Evolutionary conservation across 2,329 filamentous ascomycete genomes (phyloP).

Genomic region (Stachybotrys elegans): DNA sequence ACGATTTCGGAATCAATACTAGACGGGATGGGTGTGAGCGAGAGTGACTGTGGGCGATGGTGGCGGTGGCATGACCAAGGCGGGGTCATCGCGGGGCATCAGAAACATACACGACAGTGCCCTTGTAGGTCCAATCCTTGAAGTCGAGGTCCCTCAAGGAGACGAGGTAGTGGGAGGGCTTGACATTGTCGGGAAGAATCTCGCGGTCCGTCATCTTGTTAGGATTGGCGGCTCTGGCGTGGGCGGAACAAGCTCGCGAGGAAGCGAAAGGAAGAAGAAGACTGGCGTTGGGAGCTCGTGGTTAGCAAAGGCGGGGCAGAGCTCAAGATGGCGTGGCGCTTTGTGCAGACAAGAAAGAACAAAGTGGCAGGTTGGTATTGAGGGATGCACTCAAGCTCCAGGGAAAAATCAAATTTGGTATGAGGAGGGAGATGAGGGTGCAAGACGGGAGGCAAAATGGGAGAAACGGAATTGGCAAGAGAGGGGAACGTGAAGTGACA

Average conservation of each 20-base stretch:
- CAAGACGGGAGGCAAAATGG: not conserved
- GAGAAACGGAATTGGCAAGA: no score
- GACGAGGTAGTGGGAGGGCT: conserved; percentile 80
- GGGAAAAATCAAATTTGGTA: not conserved
- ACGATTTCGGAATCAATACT: conserved; percentile 72
- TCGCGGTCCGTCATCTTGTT: conserved; percentile 54
- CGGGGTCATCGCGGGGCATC: conserved; percentile 46
- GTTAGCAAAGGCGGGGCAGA: not conserved
- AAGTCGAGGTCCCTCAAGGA: conserved; percentile 81
- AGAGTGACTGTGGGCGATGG: conserved; percentile 1
- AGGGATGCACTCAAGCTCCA: not conserved
- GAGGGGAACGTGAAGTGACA: no score
- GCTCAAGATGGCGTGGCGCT: no score
- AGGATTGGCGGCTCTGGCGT: conserved; percentile 27
- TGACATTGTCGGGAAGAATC: conserved; percentile 60
- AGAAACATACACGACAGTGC: conserved; percentile 52
- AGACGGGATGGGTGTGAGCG: conserved; percentile 9
- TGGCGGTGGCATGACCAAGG: conserved; percentile 37
- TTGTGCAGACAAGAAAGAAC: no score
- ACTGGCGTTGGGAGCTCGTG: conserved; percentile 1
- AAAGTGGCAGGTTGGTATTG: not conserved
- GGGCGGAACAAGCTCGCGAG: conserved; percentile 28
- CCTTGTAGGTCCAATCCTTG: conserved; percentile 69
- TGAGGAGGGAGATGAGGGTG: not conserved
- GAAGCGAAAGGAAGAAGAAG: conserved; percentile 18